phyloP scores from a whole-genome alignment of 768 basidiomycete genomes.

The Albatrellus ellisii region DNA sequence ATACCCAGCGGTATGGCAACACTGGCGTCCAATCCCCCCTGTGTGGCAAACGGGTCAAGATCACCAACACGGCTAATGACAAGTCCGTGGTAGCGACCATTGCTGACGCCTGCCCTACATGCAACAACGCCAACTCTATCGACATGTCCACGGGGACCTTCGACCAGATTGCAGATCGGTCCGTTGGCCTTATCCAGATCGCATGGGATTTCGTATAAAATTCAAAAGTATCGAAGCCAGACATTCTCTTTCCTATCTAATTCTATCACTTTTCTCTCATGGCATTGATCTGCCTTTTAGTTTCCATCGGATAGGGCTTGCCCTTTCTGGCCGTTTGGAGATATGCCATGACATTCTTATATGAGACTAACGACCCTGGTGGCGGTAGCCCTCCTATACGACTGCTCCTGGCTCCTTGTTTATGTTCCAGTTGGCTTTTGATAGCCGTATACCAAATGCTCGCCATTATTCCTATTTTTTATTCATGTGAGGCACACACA shows the following conservation, averaged over 20 bases:
- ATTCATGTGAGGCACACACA: background rate
- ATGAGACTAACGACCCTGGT: constrained; percentile 32
- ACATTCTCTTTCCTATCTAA: constrained; percentile 1
- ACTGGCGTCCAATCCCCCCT: constrained; percentile 31
- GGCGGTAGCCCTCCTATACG: constrained; percentile 23
- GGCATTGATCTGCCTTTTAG: constrained; percentile 3
- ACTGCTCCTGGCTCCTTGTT: constrained; percentile 14
- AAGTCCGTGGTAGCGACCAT: constrained; percentile 51
- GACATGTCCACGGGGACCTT: constrained; percentile 67
- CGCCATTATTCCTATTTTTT: constrained; percentile 6
- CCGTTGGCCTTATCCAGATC: constrained; percentile 47
- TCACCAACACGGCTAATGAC: constrained; percentile 49
- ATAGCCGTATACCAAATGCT: constrained; percentile 9
- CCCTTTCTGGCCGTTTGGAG: constrained; percentile 6
- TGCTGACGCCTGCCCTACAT: constrained; percentile 71
- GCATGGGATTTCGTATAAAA: constrained; percentile 18
- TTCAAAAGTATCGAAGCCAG: background rate
- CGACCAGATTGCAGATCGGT: constrained; percentile 33
- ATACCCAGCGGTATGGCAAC: constrained; percentile 40
- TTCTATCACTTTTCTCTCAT: constrained; percentile 8
- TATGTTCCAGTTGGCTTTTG: constrained; percentile 12
- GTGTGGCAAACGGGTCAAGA: constrained; percentile 53
- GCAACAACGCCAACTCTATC: constrained; percentile 42
- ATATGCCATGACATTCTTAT: constrained; percentile 16
- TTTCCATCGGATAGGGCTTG: constrained; percentile 6